Conservation (phyloP, 352 stramenopile species). For the Aphanomyces astaci region DNA sequence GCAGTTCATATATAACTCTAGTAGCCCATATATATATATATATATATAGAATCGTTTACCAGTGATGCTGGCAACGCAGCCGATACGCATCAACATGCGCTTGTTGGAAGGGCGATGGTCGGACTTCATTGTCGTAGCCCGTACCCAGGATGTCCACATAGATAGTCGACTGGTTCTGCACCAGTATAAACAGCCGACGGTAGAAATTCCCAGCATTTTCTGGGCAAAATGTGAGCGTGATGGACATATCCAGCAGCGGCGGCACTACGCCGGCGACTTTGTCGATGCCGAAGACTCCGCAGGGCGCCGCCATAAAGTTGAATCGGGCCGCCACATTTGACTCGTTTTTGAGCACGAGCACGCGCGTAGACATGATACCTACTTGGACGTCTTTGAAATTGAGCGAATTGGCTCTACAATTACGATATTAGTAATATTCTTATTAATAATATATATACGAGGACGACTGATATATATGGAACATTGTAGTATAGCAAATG, state of each 20-base stretch:
- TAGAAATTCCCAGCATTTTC: constrained; percentile 87
- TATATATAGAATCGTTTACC: too few species aligned
- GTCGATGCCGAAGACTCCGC: constrained; percentile 83
- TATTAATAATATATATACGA: too few species aligned
- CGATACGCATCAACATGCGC: constrained; percentile 86
- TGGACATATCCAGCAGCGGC: constrained; percentile 57
- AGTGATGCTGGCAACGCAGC: constrained; percentile 28
- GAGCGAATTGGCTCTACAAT: constrained; percentile 46
- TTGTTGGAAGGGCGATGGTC: constrained; percentile 86
- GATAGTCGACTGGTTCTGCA: constrained; percentile 78
- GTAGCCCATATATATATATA: too few species aligned
- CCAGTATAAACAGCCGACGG: constrained; percentile 71
- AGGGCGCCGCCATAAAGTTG: constrained; percentile 62
- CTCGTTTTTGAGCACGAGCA: constrained; percentile 79
- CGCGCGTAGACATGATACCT: constrained; percentile 43
- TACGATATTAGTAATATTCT: neutral
- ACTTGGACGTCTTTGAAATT: constrained; percentile 87
- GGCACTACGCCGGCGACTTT: constrained; percentile 68
- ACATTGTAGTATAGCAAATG: too few species aligned
- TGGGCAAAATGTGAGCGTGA: constrained; percentile 78
- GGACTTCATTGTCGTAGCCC: constrained; percentile 79
- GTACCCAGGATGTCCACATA: constrained; percentile 87
- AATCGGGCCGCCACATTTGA: constrained; percentile 63
- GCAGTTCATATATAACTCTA: too few species aligned
- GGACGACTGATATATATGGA: too few species aligned